A percentile compares a stretch with the other conserved stretches of the same genome.
phyloP scores from a whole-genome alignment of 2,329 filamentous ascomycete species.

The Penicillium sclerotiorum region DNA sequence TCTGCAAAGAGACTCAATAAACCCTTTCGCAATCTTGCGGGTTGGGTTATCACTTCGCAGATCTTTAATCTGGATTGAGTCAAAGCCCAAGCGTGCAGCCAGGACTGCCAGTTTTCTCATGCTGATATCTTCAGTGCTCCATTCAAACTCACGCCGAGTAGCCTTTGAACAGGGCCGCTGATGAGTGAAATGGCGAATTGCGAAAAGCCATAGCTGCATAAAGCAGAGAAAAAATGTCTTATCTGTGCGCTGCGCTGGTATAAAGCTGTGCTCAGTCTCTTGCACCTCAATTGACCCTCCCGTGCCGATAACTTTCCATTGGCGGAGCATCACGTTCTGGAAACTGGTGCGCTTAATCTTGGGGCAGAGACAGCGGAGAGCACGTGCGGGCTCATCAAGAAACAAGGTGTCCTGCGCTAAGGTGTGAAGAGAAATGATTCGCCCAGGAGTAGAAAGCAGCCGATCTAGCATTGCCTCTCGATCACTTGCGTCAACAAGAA shows the following conservation, averaged over 20 bases:
- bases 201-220: conserved; percentile 7
- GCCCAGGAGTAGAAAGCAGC: conserved; percentile 1
- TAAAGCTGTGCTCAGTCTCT: conserved; percentile 3
- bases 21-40: background rate
- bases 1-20: background rate
- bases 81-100: background rate
- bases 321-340: background rate
- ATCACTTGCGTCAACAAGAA: background rate
- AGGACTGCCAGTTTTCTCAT: background rate
- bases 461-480: background rate
- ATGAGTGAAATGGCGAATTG: background rate
- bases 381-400: conserved; percentile 5
- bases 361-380: conserved; percentile 2
- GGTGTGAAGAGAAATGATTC: conserved; percentile 11
- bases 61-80: background rate
- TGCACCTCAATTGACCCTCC: background rate
- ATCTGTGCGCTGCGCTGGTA: background rate
- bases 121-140: background rate
- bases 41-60: background rate
- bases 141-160: background rate
- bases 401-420: conserved; percentile 7
- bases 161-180: background rate
- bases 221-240: conserved; percentile 1
- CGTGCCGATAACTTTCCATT: background rate
- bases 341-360: background rate